phyloP scores from a whole-genome alignment of 345 rosid species.

The Eucalyptus pauciflora region DNA sequence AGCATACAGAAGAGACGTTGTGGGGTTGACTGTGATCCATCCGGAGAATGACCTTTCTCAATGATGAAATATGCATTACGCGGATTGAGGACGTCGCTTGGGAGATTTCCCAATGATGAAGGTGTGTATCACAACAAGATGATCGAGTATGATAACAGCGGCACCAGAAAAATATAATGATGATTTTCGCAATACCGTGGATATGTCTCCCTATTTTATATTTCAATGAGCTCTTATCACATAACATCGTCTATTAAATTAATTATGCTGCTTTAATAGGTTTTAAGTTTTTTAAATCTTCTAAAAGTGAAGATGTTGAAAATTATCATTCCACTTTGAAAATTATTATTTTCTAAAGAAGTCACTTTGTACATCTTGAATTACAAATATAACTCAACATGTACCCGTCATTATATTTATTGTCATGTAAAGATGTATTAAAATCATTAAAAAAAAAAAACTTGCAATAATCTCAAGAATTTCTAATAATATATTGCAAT shows the following conservation, averaged over 20 bases:
- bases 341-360: too few species aligned
- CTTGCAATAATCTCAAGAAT: neutral
- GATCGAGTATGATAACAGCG: too few species aligned
- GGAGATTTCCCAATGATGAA: too few species aligned
- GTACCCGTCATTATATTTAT: too few species aligned
- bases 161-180: too few species aligned
- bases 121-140: too few species aligned
- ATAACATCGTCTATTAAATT: neutral
- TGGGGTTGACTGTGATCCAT: neutral
- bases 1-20: neutral
- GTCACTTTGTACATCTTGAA: accelerated
- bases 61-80: too few species aligned
- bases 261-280: neutral
- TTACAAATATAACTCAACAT: neutral
- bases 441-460: too few species aligned
- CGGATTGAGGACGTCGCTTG: too few species aligned
- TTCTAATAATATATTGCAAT: neutral
- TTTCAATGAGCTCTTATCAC: neutral
- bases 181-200: too few species aligned
- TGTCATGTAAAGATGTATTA: too few species aligned
- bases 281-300: neutral
- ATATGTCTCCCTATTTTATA: too few species aligned
- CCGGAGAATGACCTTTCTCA: neutral
- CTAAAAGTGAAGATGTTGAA: neutral
- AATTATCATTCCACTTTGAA: neutral